Evolutionary conservation across 371 early-diverging fungal species (phyloP), one percentile per base, ranked within the genome.

Genomic region (Sporodiniella umbellata): DNA sequence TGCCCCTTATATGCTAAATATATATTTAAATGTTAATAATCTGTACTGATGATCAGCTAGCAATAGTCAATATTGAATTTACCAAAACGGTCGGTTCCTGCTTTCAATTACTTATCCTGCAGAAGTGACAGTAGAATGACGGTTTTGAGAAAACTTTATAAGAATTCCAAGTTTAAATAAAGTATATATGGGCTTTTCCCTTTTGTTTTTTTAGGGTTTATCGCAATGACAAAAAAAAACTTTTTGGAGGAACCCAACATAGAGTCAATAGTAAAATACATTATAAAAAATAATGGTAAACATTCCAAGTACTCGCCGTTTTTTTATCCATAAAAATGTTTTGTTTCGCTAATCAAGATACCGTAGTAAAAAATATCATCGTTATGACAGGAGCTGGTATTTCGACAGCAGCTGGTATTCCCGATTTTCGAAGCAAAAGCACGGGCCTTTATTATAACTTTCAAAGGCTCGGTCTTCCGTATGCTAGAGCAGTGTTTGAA

Each of bases 381-480:
- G 90, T 96, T 42, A 83, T 96, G 89, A 86, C 89, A 8, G 98
- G 98, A 15, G 97, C 97, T 8, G 97, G 96, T 0, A 95, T 96
- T 22, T 96, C 96, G 12, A 96, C 98, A 4, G 76, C 88, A 3
- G 87, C 90, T 10, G 98, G 97, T 12, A 90, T 92, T 47, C 92
- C 92, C 28, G 96, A 96, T 62, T 98, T 95, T 67, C 77, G 98
- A 26, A 84, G 90, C 3, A 90, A 93, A 28, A 88, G 86, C 4
- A 95, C 95, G 2, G 98, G 98, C 1, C 80, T 98, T 23, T 98
- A 92, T 59, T 89, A 86, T 45, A 94, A 95, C 58, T 80, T 96
- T 37, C 79, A 87, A 56, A 79, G 85, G 39, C 96, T 87, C 71
- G 68, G 90, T 30, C 68, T 98, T 30, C 94, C 95, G 5, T 89